Evolutionary conservation across 2,329 filamentous ascomycete genomes (phyloP).

Genomic region (Diaporthe citrichinensis): DNA sequence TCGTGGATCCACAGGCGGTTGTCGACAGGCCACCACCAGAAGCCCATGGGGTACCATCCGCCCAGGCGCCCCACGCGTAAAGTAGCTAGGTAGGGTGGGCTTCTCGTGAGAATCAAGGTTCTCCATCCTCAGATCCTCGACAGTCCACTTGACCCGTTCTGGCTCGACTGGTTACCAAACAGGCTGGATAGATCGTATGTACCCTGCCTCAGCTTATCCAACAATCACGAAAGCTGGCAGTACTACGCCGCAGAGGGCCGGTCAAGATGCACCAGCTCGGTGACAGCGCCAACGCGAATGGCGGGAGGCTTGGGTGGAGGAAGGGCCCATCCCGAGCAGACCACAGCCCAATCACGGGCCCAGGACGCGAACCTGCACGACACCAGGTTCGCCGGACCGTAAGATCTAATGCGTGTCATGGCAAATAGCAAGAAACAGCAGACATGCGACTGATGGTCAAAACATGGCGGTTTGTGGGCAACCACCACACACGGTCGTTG

Average conservation of each 20-base stretch:
- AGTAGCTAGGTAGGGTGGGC: slow-evolving; percentile 23
- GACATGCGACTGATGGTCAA: slow-evolving; percentile 26
- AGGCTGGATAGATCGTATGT: background rate
- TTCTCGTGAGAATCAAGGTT: slow-evolving; percentile 34
- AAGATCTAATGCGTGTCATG: slow-evolving; percentile 33
- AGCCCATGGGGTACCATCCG: slow-evolving; percentile 30
- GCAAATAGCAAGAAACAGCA: slow-evolving; percentile 4
- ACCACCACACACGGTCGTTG: slow-evolving; percentile 12
- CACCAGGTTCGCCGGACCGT: slow-evolving; percentile 28
- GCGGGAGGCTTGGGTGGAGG: slow-evolving; percentile 32
- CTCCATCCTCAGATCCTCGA: slow-evolving; percentile 29
- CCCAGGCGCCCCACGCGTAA: slow-evolving; percentile 37
- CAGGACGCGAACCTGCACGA: slow-evolving; percentile 37
- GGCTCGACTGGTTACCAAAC: slow-evolving; percentile 19
- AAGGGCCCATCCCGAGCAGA: background rate
- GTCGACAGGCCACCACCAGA: slow-evolving; percentile 31
- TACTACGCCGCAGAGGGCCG: slow-evolving; percentile 13
- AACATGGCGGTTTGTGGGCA: slow-evolving; percentile 9
- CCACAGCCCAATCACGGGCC: slow-evolving; percentile 36
- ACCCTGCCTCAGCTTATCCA: slow-evolving; percentile 19
- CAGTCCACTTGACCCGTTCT: slow-evolving; percentile 31
- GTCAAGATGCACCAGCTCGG: slow-evolving; percentile 14
- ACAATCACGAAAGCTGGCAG: background rate
- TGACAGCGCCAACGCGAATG: slow-evolving; percentile 12
- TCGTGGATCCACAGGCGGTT: slow-evolving; percentile 21